phyloP scores from a whole-genome alignment of 2,329 filamentous ascomycete species.

The Verticillium albo-atrum region DNA sequence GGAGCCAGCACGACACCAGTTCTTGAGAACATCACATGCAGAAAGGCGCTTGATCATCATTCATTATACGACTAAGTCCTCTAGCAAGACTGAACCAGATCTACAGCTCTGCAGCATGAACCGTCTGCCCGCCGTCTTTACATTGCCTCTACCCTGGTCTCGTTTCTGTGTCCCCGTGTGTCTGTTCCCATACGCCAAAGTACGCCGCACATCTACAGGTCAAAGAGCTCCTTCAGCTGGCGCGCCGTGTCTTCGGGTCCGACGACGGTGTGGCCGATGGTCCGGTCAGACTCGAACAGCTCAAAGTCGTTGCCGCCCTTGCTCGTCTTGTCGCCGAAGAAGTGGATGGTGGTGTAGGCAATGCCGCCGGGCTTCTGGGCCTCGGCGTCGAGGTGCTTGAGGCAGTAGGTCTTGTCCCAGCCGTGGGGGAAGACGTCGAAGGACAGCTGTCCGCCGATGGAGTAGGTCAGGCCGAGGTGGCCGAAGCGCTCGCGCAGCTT shows the following conservation, averaged over 20 bases:
- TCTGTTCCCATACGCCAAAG: background rate
- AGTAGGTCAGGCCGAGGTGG: conserved; percentile 83
- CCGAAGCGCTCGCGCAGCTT: conserved; percentile 76
- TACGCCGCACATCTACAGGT: conserved; percentile 39
- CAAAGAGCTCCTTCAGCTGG: conserved; percentile 77
- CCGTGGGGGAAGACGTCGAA: conserved; percentile 96
- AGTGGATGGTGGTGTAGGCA: conserved; percentile 84
- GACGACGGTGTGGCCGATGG: conserved; percentile 78
- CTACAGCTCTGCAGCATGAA: background rate
- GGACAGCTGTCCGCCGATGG: conserved; percentile 94
- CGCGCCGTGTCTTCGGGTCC: conserved; percentile 77
- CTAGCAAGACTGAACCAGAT: background rate
- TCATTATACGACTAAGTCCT: background rate
- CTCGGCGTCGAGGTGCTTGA: conserved; percentile 81
- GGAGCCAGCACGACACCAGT: too few relatives aligned
- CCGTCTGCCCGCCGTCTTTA: too few relatives aligned
- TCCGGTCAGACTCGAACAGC: conserved; percentile 79
- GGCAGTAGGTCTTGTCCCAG: conserved; percentile 99
- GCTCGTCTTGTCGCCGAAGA: conserved; percentile 96
- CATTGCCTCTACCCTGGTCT: too few relatives aligned
- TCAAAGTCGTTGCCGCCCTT: conserved; percentile 93
- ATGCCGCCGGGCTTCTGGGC: conserved; percentile 65
- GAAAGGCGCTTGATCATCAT: background rate
- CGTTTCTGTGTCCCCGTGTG: background rate
- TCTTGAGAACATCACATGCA: background rate